These are phyloP conservation scores for Serendipita sp. DNA, from an alignment of 1,284 basidiomycete genomes.

Conservation along the genomic window DNA sequence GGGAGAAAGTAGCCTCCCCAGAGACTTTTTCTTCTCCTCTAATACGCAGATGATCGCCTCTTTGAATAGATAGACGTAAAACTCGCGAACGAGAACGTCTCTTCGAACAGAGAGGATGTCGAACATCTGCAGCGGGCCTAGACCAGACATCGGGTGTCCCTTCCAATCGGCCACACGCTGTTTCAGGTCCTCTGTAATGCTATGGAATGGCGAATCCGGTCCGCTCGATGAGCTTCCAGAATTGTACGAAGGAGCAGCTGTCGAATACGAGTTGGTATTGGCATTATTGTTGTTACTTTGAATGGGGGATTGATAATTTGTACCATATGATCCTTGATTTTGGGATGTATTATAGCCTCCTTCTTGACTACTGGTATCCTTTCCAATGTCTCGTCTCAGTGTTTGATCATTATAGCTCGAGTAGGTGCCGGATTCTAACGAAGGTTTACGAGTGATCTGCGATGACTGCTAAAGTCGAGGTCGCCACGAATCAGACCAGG, in stretches of 20 bases:
- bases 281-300: not conserved
- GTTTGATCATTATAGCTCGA: constrained; percentile 7
- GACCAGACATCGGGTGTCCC: constrained; percentile 63
- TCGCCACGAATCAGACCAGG: not conserved
- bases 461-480: not conserved
- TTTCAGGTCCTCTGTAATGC: constrained; percentile 76
- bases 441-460: not conserved
- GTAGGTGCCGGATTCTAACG: constrained; percentile 8
- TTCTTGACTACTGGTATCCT: not conserved
- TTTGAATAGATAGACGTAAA: constrained; percentile 90
- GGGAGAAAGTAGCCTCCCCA: constrained; percentile 54
- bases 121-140: constrained; percentile 82
- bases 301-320: not conserved
- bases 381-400: constrained; percentile 3
- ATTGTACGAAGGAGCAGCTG: constrained; percentile 8
- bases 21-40: constrained; percentile 77
- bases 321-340: not conserved
- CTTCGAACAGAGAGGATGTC: constrained; percentile 80
- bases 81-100: constrained; percentile 75
- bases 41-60: constrained; percentile 93
- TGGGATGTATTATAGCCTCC: not conserved
- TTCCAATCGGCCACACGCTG: constrained; percentile 90
- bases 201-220: constrained; percentile 37
- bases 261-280: constrained; percentile 7
- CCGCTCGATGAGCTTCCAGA: constrained; percentile 8